Evolutionary conservation across 768 basidiomycete species (phyloP).

Genomic region (Panaeolus cyanescens): DNA sequence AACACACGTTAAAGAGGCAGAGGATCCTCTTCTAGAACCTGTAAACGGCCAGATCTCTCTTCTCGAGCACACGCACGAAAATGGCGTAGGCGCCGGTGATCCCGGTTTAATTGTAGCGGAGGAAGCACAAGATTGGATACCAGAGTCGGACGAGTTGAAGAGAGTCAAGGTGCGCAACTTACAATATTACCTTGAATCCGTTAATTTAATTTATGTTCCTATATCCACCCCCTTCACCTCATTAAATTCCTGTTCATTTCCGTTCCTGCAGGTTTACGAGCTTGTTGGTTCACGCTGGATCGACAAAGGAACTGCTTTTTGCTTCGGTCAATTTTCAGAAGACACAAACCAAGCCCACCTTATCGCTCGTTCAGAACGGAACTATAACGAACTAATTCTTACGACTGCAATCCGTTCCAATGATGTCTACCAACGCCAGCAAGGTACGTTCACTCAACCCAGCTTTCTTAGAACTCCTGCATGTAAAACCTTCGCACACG

Average conservation of each 20-base stretch:
- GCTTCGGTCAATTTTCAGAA: conserved; percentile 85
- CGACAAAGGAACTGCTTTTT: conserved; percentile 96
- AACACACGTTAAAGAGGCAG: conserved; percentile 36
- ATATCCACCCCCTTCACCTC: conserved; percentile 3
- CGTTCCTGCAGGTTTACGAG: conserved; percentile 80
- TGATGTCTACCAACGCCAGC: conserved; percentile 86
- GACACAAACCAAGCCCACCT: conserved; percentile 78
- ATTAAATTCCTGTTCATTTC: conserved; percentile 13
- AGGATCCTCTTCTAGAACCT: conserved; percentile 32
- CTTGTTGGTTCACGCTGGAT: conserved; percentile 90
- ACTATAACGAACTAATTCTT: conserved; percentile 72
- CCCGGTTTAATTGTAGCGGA: conserved; percentile 44
- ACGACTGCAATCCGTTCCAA: conserved; percentile 79
- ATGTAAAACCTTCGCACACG: conserved; percentile 17
- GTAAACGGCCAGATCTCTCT: conserved; percentile 47
- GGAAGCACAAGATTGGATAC: conserved; percentile 61
- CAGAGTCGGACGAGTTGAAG: conserved; percentile 74
- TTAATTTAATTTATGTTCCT: neutral
- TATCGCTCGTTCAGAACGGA: conserved; percentile 80
- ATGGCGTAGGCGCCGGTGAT: conserved; percentile 33
- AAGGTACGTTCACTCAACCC: conserved; percentile 53
- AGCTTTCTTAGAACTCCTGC: conserved; percentile 10
- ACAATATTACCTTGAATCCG: neutral
- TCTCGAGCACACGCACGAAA: conserved; percentile 44
- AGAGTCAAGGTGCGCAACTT: conserved; percentile 73